Conservation (phyloP, 2,329 filamentous ascomycete species). For the Epichloe coenophiala region DNA sequence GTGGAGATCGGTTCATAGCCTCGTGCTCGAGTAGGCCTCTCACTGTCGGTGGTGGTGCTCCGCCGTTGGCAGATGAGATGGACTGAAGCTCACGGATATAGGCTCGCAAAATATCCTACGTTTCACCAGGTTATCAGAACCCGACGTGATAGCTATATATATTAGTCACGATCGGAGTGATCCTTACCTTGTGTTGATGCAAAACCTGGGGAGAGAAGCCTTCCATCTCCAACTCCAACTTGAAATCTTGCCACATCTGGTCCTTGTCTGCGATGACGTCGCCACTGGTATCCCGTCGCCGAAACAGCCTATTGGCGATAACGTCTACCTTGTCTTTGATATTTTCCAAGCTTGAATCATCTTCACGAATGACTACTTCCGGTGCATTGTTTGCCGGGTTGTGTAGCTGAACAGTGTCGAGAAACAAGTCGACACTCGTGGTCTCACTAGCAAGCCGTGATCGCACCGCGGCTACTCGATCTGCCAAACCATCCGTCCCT, state of each 20-base stretch:
- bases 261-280: conserved; percentile 31
- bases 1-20: conserved; percentile 13
- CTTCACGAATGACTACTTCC: conserved; percentile 20
- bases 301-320: conserved; percentile 39
- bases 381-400: conserved; percentile 25
- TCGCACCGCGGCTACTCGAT: conserved; percentile 27
- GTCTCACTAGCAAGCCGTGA: conserved; percentile 38
- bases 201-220: conserved; percentile 44
- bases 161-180: not conserved
- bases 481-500: conserved; percentile 21
- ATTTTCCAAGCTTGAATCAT: conserved; percentile 30
- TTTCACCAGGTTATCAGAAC: not conserved
- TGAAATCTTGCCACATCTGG: conserved; percentile 44
- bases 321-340: conserved; percentile 49
- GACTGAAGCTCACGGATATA: conserved; percentile 48
- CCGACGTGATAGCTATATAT: not conserved
- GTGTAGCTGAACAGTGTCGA: conserved; percentile 43
- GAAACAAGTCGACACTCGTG: conserved; percentile 38
- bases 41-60: conserved; percentile 33
- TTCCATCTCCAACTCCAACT: conserved; percentile 41
- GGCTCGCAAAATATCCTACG: conserved; percentile 42
- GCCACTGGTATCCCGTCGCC: conserved; percentile 23
- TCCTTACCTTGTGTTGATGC: conserved; percentile 41
- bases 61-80: conserved; percentile 27
- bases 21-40: conserved; percentile 39